Conservation (phyloP, 768 basidiomycete species). For the Russula ochroleuca region DNA sequence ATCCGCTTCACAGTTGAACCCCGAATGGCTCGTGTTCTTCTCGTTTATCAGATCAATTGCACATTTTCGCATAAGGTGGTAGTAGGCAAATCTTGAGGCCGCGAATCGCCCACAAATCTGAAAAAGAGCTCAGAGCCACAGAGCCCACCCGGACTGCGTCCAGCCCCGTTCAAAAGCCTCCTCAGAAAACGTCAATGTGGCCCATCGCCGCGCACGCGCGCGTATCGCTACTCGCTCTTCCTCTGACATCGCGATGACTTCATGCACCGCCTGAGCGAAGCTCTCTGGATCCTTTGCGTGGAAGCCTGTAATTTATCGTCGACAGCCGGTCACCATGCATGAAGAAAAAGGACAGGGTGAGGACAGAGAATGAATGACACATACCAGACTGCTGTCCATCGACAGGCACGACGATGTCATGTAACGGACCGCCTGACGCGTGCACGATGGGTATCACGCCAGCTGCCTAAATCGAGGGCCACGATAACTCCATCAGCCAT, state of each 20-base stretch:
- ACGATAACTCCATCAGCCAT: neutral
- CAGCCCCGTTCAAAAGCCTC: constrained; percentile 76
- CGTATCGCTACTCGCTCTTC: constrained; percentile 61
- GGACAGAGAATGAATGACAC: constrained; percentile 17
- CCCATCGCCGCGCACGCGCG: constrained; percentile 62
- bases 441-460: constrained; percentile 90
- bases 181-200: constrained; percentile 69
- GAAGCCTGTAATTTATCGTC: constrained; percentile 48
- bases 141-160: constrained; percentile 58
- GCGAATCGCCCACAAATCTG: neutral
- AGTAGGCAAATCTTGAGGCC: neutral
- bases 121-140: constrained; percentile 27
- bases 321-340: neutral
- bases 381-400: constrained; percentile 64
- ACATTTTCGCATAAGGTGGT: neutral
- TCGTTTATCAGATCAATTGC: neutral
- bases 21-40: neutral
- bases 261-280: constrained; percentile 65
- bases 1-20: neutral
- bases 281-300: constrained; percentile 64
- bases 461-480: constrained; percentile 59
- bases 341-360: neutral
- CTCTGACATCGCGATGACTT: constrained; percentile 52
- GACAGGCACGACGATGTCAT: constrained; percentile 86
- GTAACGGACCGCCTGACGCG: constrained; percentile 86